Percentiles rank a stretch among this genome's conserved stretches.
Conservation (phyloP, 768 basidiomycete genomes). For the Mrakia frigida region DNA sequence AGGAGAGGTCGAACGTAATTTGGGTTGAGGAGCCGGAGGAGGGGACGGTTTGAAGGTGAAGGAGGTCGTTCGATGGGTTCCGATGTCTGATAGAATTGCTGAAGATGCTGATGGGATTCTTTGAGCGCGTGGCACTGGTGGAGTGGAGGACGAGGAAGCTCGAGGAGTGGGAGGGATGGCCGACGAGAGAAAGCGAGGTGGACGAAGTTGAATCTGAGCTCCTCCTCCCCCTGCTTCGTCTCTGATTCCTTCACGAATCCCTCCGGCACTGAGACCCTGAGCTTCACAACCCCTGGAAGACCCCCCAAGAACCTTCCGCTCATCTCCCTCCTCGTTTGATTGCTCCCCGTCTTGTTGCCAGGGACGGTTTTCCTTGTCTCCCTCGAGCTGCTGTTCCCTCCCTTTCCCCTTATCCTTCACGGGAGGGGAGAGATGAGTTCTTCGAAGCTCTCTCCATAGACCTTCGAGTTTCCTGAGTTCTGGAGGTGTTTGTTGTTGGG, state of each 20-base stretch:
- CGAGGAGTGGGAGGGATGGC: background rate
- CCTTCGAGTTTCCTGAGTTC: conserved; percentile 20
- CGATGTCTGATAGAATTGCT: background rate
- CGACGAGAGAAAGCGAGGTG: background rate
- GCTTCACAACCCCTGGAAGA: background rate
- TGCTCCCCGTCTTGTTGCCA: background rate
- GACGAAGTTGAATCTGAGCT: background rate
- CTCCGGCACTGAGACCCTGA: background rate
- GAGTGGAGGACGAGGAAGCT: background rate
- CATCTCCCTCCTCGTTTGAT: background rate
- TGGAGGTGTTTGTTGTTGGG: conserved; percentile 12
- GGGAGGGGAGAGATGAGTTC: background rate
- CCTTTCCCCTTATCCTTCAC: conserved; percentile 12
- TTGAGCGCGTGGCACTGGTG: background rate
- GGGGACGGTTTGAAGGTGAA: background rate
- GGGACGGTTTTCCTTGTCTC: background rate
- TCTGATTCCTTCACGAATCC: background rate
- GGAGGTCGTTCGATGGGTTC: background rate
- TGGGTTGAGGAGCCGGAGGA: background rate
- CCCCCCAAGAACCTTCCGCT: background rate
- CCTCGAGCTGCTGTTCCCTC: background rate
- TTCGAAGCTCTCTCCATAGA: conserved; percentile 16
- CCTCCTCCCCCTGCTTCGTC: background rate
- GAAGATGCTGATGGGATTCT: background rate
- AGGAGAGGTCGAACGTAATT: background rate